Percentiles rank a stretch among this genome's conserved stretches.
Evolutionary conservation across 208 protist species (phyloP).

Genomic region (Trypanosoma mega): DNA sequence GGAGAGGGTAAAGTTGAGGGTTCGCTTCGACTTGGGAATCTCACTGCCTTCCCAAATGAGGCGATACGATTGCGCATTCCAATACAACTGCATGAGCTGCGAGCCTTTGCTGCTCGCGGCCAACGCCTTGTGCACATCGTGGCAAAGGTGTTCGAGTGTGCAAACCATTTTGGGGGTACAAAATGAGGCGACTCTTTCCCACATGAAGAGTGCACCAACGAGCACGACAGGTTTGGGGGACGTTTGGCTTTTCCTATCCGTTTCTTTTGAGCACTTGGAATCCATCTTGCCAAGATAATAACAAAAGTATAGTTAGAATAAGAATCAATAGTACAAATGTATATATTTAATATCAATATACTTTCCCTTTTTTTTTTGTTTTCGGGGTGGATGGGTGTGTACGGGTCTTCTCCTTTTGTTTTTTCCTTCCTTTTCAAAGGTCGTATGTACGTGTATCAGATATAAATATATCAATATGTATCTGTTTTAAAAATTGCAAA

Average conservation of each 20-base stretch:
- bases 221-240: slow-evolving; percentile 19
- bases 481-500: background rate
- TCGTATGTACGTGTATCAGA: too few relatives aligned
- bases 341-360: background rate
- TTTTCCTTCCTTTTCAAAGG: slow-evolving; percentile 9
- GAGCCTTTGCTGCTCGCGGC: slow-evolving; percentile 40
- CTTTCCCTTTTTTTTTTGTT: slow-evolving; percentile 9
- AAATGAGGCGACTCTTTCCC: slow-evolving; percentile 69
- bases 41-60: slow-evolving; percentile 59
- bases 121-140: slow-evolving; percentile 43
- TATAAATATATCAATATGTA: slow-evolving; percentile 11
- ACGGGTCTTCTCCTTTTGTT: slow-evolving; percentile 1
- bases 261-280: too few relatives aligned
- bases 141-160: slow-evolving; percentile 46
- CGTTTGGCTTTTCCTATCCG: background rate
- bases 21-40: slow-evolving; percentile 13
- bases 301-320: slow-evolving; percentile 5
- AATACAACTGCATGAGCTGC: slow-evolving; percentile 77
- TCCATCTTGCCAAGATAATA: slow-evolving; percentile 6
- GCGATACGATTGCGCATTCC: slow-evolving; percentile 71
- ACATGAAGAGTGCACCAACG: slow-evolving; percentile 54
- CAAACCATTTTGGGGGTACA: slow-evolving; percentile 47
- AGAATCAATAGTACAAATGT: background rate
- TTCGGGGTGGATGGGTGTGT: background rate
- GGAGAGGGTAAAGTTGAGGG: slow-evolving; percentile 35